phyloP scores from a whole-genome alignment of 768 basidiomycete species.

The Leucocoprinus birnbaumii region DNA sequence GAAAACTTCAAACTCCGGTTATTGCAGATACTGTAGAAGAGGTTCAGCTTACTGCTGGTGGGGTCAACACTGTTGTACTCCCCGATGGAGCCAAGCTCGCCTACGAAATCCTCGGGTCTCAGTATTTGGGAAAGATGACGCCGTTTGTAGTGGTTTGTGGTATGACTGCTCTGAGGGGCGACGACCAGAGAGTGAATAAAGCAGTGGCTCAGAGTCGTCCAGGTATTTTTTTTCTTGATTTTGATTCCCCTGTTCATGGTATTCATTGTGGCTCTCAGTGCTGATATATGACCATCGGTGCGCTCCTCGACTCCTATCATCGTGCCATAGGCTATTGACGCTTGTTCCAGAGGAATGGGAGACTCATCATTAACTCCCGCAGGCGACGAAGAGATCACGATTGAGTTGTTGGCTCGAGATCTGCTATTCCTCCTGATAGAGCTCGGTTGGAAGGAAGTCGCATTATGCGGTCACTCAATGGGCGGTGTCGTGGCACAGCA shows the following conservation, averaged over 20 bases:
- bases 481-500: constrained; percentile 45
- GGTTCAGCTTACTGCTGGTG: constrained; percentile 16
- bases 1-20: background rate
- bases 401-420: constrained; percentile 44
- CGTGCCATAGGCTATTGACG: background rate
- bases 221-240: constrained; percentile 24
- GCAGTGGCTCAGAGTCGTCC: constrained; percentile 33
- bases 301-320: background rate
- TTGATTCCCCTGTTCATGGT: background rate
- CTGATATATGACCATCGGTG: constrained; percentile 37
- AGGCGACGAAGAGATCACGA: constrained; percentile 35
- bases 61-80: constrained; percentile 25
- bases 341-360: constrained; percentile 38
- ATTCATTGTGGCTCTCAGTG: constrained; percentile 23
- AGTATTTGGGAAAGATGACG: constrained; percentile 23
- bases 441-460: constrained; percentile 38
- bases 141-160: constrained; percentile 44
- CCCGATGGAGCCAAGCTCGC: constrained; percentile 41
- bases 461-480: constrained; percentile 50
- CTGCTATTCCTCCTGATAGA: constrained; percentile 33
- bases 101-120: constrained; percentile 40
- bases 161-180: constrained; percentile 34
- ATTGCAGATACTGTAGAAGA: background rate
- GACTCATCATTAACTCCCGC: constrained; percentile 31
- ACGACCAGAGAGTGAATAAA: constrained; percentile 34